These are phyloP conservation scores for Boletus bicolor DNA, from an alignment of 768 basidiomycete species.

Conservation along the genomic window DNA sequence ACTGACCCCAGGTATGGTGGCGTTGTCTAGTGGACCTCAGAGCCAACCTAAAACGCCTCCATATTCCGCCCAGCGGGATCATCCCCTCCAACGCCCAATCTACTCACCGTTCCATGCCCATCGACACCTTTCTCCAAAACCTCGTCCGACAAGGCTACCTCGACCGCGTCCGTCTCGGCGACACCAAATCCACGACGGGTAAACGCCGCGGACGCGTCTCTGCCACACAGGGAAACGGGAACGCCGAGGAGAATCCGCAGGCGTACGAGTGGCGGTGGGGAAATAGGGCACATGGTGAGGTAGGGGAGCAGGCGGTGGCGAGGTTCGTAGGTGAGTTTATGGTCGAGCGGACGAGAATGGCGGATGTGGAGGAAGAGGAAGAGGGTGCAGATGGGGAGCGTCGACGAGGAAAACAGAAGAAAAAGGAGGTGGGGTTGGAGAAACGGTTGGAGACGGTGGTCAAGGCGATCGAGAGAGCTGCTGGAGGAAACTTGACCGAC, in stretches of 20 bases:
- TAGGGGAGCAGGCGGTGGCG: slow-evolving; percentile 74
- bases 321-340: slow-evolving; percentile 81
- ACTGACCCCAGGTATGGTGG: not conserved
- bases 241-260: slow-evolving; percentile 14
- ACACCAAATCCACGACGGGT: slow-evolving; percentile 39
- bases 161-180: slow-evolving; percentile 59
- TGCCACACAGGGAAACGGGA: slow-evolving; percentile 34
- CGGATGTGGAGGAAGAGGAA: slow-evolving; percentile 17
- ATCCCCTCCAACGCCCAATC: slow-evolving; percentile 53
- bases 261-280: slow-evolving; percentile 87
- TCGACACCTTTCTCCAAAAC: slow-evolving; percentile 64
- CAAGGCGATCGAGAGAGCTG: slow-evolving; percentile 31
- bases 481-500: slow-evolving; percentile 53
- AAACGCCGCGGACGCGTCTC: slow-evolving; percentile 58
- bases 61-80: slow-evolving; percentile 47
- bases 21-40: slow-evolving; percentile 63
- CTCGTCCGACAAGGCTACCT: slow-evolving; percentile 76
- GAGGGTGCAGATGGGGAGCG: slow-evolving; percentile 1
- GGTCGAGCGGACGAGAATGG: slow-evolving; percentile 30
- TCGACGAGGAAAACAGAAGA: slow-evolving; percentile 17
- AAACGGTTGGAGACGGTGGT: slow-evolving; percentile 31
- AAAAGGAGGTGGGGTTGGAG: slow-evolving; percentile 16
- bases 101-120: slow-evolving; percentile 46
- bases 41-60: slow-evolving; percentile 63
- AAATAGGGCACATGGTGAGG: slow-evolving; percentile 70